phyloP scores from a whole-genome alignment of 441 rosid species.

The Pelargonium cotyledonis region DNA sequence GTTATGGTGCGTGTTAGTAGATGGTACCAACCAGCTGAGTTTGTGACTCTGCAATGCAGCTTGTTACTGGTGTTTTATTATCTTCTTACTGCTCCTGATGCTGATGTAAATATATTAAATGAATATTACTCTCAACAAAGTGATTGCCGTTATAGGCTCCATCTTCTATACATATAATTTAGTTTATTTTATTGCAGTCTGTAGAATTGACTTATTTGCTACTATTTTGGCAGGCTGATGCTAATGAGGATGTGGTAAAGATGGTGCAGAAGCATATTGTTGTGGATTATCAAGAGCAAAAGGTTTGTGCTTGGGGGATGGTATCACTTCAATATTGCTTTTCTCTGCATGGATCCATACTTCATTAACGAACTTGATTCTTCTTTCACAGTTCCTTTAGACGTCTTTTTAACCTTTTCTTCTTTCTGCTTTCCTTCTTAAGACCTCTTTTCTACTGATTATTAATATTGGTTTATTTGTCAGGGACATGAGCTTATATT shows the following conservation, averaged over 20 bases:
- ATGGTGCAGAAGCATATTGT: constrained; percentile 72
- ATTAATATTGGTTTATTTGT: constrained; percentile 24
- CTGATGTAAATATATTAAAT: too few relatives aligned
- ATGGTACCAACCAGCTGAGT: background rate
- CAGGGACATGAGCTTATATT: constrained; percentile 97
- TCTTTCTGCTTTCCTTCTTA: background rate
- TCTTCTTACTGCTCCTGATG: background rate
- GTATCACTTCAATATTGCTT: background rate
- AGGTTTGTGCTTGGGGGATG: constrained; percentile 43
- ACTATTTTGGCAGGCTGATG: constrained; percentile 56
- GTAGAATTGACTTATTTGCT: background rate
- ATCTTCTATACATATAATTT: background rate
- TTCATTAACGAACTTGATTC: background rate
- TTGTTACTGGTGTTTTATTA: background rate
- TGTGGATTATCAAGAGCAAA: constrained; percentile 64
- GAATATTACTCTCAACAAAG: too few relatives aligned
- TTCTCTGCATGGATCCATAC: background rate
- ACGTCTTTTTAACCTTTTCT: constrained; percentile 7
- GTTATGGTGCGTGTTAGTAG: background rate
- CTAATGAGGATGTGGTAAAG: constrained; percentile 59
- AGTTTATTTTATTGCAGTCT: background rate
- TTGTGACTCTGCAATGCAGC: background rate
- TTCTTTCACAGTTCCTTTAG: constrained; percentile 10
- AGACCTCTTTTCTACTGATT: constrained; percentile 14
- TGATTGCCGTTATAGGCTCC: background rate